phyloP scores from a whole-genome alignment of 345 rosid species.

The Ailanthus altissimus region DNA sequence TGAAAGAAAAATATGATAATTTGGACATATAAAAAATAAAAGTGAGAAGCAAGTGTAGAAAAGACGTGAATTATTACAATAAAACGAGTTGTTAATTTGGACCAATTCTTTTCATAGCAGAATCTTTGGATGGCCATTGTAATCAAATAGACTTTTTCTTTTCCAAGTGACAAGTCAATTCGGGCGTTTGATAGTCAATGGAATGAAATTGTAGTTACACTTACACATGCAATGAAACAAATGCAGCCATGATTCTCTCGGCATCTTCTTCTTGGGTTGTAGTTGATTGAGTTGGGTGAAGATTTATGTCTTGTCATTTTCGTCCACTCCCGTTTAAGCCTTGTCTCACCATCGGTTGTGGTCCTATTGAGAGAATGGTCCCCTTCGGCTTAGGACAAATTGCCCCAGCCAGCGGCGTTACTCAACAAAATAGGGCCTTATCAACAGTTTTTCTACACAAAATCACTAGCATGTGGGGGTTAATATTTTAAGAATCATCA shows the following conservation, averaged over 20 bases:
- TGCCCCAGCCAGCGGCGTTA: slow-evolving; percentile 9
- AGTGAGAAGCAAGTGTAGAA: too few species aligned
- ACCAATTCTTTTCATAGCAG: background rate
- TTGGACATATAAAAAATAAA: too few species aligned
- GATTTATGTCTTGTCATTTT: slow-evolving; percentile 39
- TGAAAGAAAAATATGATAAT: too few species aligned
- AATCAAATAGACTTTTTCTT: background rate
- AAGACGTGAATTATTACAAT: too few species aligned
- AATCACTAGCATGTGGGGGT: slow-evolving; percentile 18
- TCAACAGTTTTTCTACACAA: slow-evolving; percentile 7
- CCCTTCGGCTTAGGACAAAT: slow-evolving; percentile 24
- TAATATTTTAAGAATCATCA: too few species aligned
- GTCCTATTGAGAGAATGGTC: slow-evolving; percentile 30
- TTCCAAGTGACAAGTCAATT: background rate
- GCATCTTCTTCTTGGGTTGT: background rate
- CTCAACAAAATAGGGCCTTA: slow-evolving; percentile 7
- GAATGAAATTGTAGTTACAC: background rate
- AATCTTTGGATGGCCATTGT: background rate
- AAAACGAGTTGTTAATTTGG: too few species aligned
- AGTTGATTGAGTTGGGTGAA: slow-evolving; percentile 18
- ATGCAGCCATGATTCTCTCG: slow-evolving; percentile 10
- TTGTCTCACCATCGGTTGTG: slow-evolving; percentile 22
- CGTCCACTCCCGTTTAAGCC: slow-evolving; percentile 26
- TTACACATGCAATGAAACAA: background rate
- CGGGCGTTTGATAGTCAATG: background rate